Evolutionary conservation across 2,329 filamentous ascomycete genomes (phyloP), one percentile per base, ranked within the genome.

Genomic region (Tolypocladium pustulatum): DNA sequence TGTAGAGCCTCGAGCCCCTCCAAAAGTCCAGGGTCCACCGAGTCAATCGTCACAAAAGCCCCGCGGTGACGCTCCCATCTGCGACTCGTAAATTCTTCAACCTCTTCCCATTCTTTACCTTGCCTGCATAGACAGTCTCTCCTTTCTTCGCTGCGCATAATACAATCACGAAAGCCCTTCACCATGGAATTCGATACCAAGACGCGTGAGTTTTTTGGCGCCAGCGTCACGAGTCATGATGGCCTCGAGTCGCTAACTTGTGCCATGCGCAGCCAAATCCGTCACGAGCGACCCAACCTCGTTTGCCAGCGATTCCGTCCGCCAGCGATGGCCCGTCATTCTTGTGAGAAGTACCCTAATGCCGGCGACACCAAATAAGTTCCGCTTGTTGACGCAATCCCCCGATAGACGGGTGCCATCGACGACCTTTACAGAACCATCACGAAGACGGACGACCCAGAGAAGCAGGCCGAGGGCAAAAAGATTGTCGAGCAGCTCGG

Each of bases 281-380:
- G 81, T 80, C 65, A 97, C 91, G 41, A 85, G 82, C 66, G 92
- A 97, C 76, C 84, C 83, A 67, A 89, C 81, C 49, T 97, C 91
- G 54, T 97, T 97, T 71, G 94, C 89, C 57, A 91, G 86, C 73
- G 80, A 86, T 61, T 96, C 94, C 10, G 93, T 90, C 38, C 82
- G 88, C 68, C 87, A 91, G 65, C 82, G 94, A 72, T 99, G 93
- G 94, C 94, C 94, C 20, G 81, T 96, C 59, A 99, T 99, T 69
- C 76, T 99, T 66, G 91, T 95, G 67, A 71, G 82, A 70, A 54
- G 20, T n/a, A 27, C 40, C 20, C n/a, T 8, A 4, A 17, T 22
- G 4, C 15, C 10, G 5, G 25, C 5, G 36, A 3, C 13, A 1
- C n/a, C 9, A 17, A n/a, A 38, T 12, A 2, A 22, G 3, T 3